phyloP scores from a whole-genome alignment of 108 stramenopile genomes.

The Pseudonitzschia pungens region DNA sequence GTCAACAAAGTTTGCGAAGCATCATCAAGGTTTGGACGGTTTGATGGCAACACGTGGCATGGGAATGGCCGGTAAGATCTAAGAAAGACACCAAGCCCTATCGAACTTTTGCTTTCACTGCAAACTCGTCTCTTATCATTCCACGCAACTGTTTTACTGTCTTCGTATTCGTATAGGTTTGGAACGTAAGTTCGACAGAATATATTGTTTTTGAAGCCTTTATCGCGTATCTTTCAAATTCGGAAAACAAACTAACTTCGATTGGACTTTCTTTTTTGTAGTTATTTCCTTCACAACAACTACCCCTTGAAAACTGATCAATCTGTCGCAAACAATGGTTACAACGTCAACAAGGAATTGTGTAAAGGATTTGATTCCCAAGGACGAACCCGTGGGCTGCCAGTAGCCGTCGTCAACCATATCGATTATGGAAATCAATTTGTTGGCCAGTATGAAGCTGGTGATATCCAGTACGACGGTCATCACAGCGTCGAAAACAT shows the following conservation, averaged over 20 bases:
- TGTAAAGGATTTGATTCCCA: slow-evolving; percentile 42
- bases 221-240: too few species aligned
- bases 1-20: slow-evolving; percentile 38
- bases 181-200: too few species aligned
- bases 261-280: neutral
- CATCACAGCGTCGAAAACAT: slow-evolving; percentile 37
- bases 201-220: too few species aligned
- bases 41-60: slow-evolving; percentile 58
- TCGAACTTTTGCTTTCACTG: too few species aligned
- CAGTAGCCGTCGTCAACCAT: slow-evolving; percentile 44
- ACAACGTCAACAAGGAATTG: slow-evolving; percentile 35
- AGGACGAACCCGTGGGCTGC: slow-evolving; percentile 42
- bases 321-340: slow-evolving; percentile 39
- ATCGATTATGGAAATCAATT: slow-evolving; percentile 58
- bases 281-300: neutral
- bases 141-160: too few species aligned
- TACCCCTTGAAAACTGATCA: slow-evolving; percentile 55
- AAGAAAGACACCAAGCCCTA: too few species aligned
- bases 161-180: too few species aligned
- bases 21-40: slow-evolving; percentile 32
- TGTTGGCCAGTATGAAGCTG: slow-evolving; percentile 61
- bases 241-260: neutral
- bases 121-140: too few species aligned
- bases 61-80: slow-evolving; percentile 23
- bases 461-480: slow-evolving; percentile 48